A percentile compares a stretch with the other conserved stretches of the same genome.
These are phyloP conservation scores for Aaosphaeria pasadenensis DNA, from an alignment of 2,329 filamentous ascomycete species.

Conservation along the genomic window DNA sequence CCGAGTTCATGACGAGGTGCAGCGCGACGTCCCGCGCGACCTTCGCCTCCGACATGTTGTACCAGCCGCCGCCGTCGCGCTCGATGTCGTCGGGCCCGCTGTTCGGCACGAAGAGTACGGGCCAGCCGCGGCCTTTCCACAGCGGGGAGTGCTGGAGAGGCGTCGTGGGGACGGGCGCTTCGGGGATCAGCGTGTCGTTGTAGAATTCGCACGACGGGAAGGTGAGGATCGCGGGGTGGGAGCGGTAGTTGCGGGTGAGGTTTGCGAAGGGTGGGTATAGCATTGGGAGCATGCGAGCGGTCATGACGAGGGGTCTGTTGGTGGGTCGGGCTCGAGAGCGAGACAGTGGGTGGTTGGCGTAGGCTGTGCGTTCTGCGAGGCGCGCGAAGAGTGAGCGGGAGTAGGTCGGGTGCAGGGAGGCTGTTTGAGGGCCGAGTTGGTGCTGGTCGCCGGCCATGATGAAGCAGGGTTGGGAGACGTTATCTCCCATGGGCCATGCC, in stretches of 20 bases:
- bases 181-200: constrained; percentile 43
- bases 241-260: constrained; percentile 46
- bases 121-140: constrained; percentile 41
- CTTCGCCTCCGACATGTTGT: constrained; percentile 29
- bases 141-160: constrained; percentile 26
- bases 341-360: constrained; percentile 40
- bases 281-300: constrained; percentile 37
- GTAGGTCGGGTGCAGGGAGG: constrained; percentile 31
- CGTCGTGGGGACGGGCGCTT: constrained; percentile 22
- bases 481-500: constrained; percentile 8
- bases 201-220: constrained; percentile 44
- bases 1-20: constrained; percentile 18
- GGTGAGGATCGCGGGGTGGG: constrained; percentile 44
- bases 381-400: constrained; percentile 43
- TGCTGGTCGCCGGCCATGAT: constrained; percentile 48
- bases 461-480: constrained; percentile 32
- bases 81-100: constrained; percentile 39
- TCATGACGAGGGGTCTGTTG: constrained; percentile 21
- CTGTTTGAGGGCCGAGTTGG: constrained; percentile 42
- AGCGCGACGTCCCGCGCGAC: constrained; percentile 29
- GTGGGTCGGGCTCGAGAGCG: constrained; percentile 27
- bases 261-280: constrained; percentile 44
- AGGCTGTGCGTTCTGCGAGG: constrained; percentile 36
- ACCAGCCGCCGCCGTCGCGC: constrained; percentile 40
- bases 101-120: constrained; percentile 42